A percentile compares a stretch with the other conserved stretches of the same genome.
Evolutionary conservation across 768 basidiomycete species (phyloP).

Genomic region (Boletus vinaceobasis): DNA sequence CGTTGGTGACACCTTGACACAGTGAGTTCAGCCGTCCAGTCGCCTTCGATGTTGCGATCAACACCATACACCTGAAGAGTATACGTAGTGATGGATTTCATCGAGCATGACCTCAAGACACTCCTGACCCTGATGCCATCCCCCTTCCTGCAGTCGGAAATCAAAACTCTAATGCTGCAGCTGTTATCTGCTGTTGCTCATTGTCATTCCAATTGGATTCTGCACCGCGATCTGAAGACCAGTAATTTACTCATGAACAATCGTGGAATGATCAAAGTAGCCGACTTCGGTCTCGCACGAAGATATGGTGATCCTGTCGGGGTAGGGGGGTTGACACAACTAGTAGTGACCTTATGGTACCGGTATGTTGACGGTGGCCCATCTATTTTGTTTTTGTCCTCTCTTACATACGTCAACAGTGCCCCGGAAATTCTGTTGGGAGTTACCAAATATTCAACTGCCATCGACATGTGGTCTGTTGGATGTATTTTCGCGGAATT

Average conservation of each 20-base stretch:
- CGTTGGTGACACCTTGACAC: slow-evolving; percentile 96
- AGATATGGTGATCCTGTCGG: slow-evolving; percentile 96
- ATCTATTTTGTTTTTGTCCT: slow-evolving; percentile 10
- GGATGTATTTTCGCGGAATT: slow-evolving; percentile 98
- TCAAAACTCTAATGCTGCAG: slow-evolving; percentile 95
- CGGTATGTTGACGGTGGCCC: slow-evolving; percentile 54
- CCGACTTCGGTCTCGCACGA: slow-evolving; percentile 95
- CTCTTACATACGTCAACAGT: slow-evolving; percentile 38
- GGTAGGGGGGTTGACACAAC: slow-evolving; percentile 94
- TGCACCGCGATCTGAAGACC: slow-evolving; percentile 96
- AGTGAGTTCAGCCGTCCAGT: slow-evolving; percentile 61
- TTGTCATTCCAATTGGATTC: slow-evolving; percentile 96
- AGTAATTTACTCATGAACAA: slow-evolving; percentile 99
- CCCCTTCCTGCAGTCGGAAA: slow-evolving; percentile 95
- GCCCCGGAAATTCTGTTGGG: slow-evolving; percentile 95
- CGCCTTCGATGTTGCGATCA: slow-evolving; percentile 4
- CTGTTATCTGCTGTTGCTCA: slow-evolving; percentile 89
- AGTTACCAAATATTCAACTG: slow-evolving; percentile 89
- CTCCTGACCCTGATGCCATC: slow-evolving; percentile 92
- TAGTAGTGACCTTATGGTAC: slow-evolving; percentile 99
- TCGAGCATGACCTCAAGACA: slow-evolving; percentile 98
- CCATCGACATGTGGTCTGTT: slow-evolving; percentile 98
- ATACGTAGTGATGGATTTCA: slow-evolving; percentile 99
- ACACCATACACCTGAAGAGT: slow-evolving; percentile 53
- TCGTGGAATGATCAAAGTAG: slow-evolving; percentile 96